Conservation (phyloP, 2,329 filamentous ascomycete genomes). For the Pseudocercospora fuligena region DNA sequence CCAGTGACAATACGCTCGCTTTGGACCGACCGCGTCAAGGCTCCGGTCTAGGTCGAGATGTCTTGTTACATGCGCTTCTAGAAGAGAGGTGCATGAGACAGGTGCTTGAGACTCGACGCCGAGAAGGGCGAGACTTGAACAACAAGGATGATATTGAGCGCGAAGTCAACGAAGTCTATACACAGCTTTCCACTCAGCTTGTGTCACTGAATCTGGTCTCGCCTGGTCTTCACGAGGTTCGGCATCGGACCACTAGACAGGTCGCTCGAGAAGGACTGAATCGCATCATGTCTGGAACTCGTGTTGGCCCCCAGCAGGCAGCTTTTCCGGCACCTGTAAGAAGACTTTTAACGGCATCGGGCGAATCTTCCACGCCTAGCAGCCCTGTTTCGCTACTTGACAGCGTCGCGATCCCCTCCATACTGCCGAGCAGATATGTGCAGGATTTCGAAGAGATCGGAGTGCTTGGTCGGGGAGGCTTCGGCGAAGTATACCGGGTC, state of each 20-base stretch:
- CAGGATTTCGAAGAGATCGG: conserved; percentile 59
- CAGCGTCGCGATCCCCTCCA: conserved; percentile 26
- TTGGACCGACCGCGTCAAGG: conserved; percentile 18
- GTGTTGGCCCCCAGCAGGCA: neutral
- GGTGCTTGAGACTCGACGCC: conserved; percentile 41
- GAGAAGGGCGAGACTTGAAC: conserved; percentile 8
- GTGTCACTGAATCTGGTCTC: conserved; percentile 43
- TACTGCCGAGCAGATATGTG: conserved; percentile 51
- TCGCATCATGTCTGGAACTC: conserved; percentile 15
- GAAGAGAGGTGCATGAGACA: conserved; percentile 50
- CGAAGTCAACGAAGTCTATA: conserved; percentile 46
- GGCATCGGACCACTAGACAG: conserved; percentile 39
- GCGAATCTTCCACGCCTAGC: conserved; percentile 9
- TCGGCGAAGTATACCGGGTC: conserved; percentile 62
- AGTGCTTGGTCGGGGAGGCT: conserved; percentile 67
- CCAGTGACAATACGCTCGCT: conserved; percentile 15
- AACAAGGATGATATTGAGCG: conserved; percentile 44
- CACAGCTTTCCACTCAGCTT: conserved; percentile 44
- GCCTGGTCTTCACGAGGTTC: conserved; percentile 45
- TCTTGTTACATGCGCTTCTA: conserved; percentile 52
- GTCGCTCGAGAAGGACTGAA: conserved; percentile 47
- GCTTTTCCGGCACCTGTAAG: conserved; percentile 24
- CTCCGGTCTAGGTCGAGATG: conserved; percentile 33
- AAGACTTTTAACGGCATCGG: conserved; percentile 27
- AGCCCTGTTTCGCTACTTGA: conserved; percentile 24